These are phyloP conservation scores for Ramichloridium luteum DNA, from an alignment of 2,329 filamentous ascomycete species.

Conservation along the genomic window DNA sequence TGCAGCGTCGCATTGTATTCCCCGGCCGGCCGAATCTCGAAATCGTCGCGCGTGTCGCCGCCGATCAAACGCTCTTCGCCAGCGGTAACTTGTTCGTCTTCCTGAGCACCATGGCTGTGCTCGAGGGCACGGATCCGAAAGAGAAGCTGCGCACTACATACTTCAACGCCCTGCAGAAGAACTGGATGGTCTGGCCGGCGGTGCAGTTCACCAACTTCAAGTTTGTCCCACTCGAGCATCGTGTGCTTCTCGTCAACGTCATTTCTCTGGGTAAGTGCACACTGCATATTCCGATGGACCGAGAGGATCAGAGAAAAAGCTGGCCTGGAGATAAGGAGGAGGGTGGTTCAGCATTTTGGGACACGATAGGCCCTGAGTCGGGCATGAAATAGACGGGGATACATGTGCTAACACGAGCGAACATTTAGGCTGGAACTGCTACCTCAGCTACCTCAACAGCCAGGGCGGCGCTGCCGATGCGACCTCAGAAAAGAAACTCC, in stretches of 20 bases:
- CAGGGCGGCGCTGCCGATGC: neutral
- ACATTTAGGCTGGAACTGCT: conserved; percentile 45
- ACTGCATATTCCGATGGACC: too few relatives aligned
- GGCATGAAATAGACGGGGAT: neutral
- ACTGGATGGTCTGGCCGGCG: conserved; percentile 77
- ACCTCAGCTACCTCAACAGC: conserved; percentile 45
- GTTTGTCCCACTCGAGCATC: conserved; percentile 68
- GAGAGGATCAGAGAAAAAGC: too few relatives aligned
- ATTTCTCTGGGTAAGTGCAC: conserved; percentile 53
- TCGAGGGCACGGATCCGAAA: conserved; percentile 37
- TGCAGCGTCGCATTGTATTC: conserved; percentile 56
- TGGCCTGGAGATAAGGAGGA: too few relatives aligned
- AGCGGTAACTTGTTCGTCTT: conserved; percentile 74
- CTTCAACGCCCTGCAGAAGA: conserved; percentile 59
- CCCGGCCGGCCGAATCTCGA: conserved; percentile 53
- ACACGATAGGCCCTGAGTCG: too few relatives aligned
- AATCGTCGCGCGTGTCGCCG: conserved; percentile 63
- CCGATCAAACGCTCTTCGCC: conserved; percentile 74
- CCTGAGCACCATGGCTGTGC: conserved; percentile 63
- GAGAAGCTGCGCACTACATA: conserved; percentile 66
- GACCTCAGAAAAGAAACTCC: neutral
- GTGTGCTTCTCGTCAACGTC: conserved; percentile 76
- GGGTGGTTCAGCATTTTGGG: too few relatives aligned
- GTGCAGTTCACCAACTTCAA: conserved; percentile 84
- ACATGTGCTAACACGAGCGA: neutral